Base-by-base conservation (phyloP, 192 early-diverging fungal species). In the Coemansia sp. region DNA sequence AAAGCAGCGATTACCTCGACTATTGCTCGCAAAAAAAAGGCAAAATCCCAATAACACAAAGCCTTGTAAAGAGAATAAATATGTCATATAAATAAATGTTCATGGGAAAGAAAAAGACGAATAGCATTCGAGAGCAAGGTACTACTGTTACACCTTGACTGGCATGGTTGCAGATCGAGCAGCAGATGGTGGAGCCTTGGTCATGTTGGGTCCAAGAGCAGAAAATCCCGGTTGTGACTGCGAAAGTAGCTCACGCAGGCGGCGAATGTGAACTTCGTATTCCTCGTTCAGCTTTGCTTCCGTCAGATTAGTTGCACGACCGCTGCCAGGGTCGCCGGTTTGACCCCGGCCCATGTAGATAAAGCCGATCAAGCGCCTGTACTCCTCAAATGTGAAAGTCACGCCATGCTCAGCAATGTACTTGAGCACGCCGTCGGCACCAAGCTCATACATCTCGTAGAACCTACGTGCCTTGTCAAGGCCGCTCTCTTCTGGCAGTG, bases 361-460 rank as follows among this genome's bases (percentile, higher is more conserved):
- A 58, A 93, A 74, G 60, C 87, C 87, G 28, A 96, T 52, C 59
- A 94, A 75, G n/a, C 84, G 79, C 29, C 85, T 84, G 79, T 93
- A 94, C 66, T 94, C 89, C 52, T 96, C 92, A 78, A 91, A 90
- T 18, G 89, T 84, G 71, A 92, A 94, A 31, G 69, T 20, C 1
- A 81, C 59, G 29, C 86, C 75, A 28, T 82, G 81, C 30, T 89
- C 82, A 18, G 84, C 81, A 37, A 91, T 86, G 43, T 84, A 82
- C 28, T 84, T 66, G 20, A 91, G 48, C 58, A 91, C 70, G 16
- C 84, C 87, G 72, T 91, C 68, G 4, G 81, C 82, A 2, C 82
- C 85, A 26, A 87, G 46, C 23, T 85, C 84, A 34, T 88, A 87
- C 56, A 96, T 70, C 71, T 90, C 86, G 64, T 91, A 94, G 71